Evolutionary conservation across 1,139 yeast genomes (phyloP), one percentile per base, ranked within the genome.

Genomic region (Debaryomyces fabryi): DNA sequence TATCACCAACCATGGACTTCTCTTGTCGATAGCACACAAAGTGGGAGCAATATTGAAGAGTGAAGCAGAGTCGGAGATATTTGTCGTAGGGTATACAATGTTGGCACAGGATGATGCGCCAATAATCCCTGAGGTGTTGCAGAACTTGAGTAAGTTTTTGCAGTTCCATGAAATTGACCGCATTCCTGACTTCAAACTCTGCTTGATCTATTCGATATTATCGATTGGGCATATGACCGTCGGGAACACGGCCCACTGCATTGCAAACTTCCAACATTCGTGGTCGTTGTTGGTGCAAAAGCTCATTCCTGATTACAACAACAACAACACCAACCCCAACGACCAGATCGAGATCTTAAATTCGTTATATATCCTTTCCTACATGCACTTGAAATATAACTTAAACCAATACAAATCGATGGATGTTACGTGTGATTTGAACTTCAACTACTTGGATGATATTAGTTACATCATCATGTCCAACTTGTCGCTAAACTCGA

Each of bases 381-480:
- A 56, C 51, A 60, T 69, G 8, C 69, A 67, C 50, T 56, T 73
- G 45, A 60, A 64, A 32, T 67, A 60, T 47, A 65, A 70, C 49
- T 62, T 69, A 15, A 39, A 42, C n/a, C 46, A 44, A n/a, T 34
- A 37, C 21, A 45, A 47, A 15, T 16, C 48, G 12, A 55, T 62
- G 9, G 58, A 60, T 18, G 62, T 69, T 23, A 65, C 66, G 23
- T 64, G 64, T 33, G 75, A 72, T 49, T 65, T 76, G 30, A 67
- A 78, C 12, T 65, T 78, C 49, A 73, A 76, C 54, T 77, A 77
- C 53, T 62, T 79, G 42, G 75, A 78, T 55, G 81, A 78, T 54
- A 74, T 76, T 8, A 67, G 76, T 13, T 70, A 63, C 46, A 69
- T 72, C 27, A 62, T 71, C 18, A 54, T 67, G 45, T 57, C 63